Conservation (phyloP, 768 basidiomycete species). For the Pisolithus orientalis region DNA sequence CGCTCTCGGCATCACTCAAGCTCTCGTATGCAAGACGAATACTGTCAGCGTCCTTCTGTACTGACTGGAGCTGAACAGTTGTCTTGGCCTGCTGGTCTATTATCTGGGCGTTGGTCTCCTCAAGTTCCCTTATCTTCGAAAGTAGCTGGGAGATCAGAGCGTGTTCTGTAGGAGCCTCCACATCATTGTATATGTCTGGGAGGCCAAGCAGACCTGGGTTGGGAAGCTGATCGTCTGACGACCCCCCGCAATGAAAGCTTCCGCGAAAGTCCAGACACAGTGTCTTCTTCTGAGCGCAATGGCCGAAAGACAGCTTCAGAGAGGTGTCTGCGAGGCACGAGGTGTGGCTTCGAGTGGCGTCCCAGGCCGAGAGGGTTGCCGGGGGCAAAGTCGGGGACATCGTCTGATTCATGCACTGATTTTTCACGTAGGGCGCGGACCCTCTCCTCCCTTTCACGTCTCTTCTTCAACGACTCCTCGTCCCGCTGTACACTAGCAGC, state of each 20-base stretch:
- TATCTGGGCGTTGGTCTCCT: constrained; percentile 65
- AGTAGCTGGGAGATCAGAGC: constrained; percentile 66
- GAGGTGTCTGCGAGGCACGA: constrained; percentile 21
- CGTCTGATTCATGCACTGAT: constrained; percentile 24
- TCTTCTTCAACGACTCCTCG: constrained; percentile 26
- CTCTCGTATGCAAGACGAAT: constrained; percentile 68
- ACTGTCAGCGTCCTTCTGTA: constrained; percentile 65
- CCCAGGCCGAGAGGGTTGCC: constrained; percentile 30
- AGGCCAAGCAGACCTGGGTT: constrained; percentile 17
- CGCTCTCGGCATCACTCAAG: constrained; percentile 47
- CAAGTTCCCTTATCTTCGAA: constrained; percentile 69
- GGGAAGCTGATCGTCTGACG: constrained; percentile 20
- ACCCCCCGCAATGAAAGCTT: constrained; percentile 14
- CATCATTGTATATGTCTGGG: not conserved
- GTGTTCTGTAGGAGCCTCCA: constrained; percentile 32
- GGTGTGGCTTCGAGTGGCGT: constrained; percentile 12
- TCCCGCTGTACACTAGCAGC: constrained; percentile 27
- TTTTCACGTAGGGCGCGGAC: constrained; percentile 46
- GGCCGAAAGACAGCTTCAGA: constrained; percentile 19
- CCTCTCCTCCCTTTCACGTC: constrained; percentile 42
- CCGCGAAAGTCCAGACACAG: constrained; percentile 11
- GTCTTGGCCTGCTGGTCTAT: constrained; percentile 60
- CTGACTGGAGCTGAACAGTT: constrained; percentile 52
- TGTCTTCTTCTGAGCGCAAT: constrained; percentile 4
- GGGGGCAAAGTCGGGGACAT: constrained; percentile 58